Percentiles rank a stretch among this genome's conserved stretches.
phyloP scores from a whole-genome alignment of 23 red algal species.

The Rhodosorus marinus region DNA sequence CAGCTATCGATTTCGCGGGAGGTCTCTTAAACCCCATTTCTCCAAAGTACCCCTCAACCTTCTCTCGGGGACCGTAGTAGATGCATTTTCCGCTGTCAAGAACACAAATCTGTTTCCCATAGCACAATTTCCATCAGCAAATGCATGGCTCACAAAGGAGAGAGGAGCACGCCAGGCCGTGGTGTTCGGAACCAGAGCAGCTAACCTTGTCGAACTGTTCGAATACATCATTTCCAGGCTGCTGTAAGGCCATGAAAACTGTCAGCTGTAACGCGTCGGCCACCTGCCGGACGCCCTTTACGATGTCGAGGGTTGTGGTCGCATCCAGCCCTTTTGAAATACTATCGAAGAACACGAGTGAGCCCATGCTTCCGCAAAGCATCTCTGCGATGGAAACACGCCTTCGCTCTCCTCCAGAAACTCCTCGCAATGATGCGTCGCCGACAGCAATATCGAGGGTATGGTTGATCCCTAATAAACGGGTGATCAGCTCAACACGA shows the following conservation, averaged over 20 bases:
- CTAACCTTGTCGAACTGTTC: constrained; percentile 69
- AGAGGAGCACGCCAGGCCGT: no score
- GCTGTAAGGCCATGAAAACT: constrained; percentile 60
- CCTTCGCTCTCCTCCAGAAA: constrained; percentile 87
- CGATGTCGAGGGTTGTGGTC: constrained; percentile 50
- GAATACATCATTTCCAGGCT: constrained; percentile 54
- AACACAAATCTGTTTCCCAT: no score
- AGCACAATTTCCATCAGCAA: no score
- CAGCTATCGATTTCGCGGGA: constrained; percentile 44
- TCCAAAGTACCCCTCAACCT: constrained; percentile 49
- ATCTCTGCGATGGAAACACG: constrained; percentile 84
- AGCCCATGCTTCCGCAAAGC: constrained; percentile 17
- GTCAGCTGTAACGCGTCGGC: constrained; percentile 16
- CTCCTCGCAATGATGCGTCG: constrained; percentile 44
- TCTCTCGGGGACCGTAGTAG: constrained; percentile 62
- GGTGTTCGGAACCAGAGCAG: no score
- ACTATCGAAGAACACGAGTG: constrained; percentile 48
- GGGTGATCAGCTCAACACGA: constrained; percentile 26
- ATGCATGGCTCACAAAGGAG: no score
- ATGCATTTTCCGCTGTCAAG: constrained; percentile 52
- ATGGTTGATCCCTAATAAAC: constrained; percentile 43
- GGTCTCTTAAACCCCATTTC: constrained; percentile 53
- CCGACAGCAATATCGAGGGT: constrained; percentile 51
- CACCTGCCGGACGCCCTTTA: constrained; percentile 25
- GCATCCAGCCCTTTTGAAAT: constrained; percentile 68